Conservation (phyloP, 352 stramenopile species). For the Globisporangium parvum region DNA sequence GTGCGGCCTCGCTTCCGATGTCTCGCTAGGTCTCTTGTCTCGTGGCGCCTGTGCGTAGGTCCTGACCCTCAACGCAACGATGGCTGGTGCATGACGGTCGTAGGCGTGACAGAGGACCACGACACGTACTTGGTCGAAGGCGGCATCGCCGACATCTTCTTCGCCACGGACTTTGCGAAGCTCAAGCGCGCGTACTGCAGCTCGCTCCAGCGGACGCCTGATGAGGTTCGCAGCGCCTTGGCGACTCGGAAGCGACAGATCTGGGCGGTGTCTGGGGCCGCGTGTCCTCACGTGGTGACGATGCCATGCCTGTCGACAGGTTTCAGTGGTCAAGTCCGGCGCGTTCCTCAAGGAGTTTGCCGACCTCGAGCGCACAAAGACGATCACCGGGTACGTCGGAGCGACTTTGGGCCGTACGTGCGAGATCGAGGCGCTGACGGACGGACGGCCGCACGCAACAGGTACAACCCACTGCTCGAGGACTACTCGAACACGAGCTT, state of each 20-base stretch:
- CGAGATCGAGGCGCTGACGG: neutral
- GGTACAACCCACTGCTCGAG: slow-evolving; percentile 87
- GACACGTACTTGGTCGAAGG: slow-evolving; percentile 84
- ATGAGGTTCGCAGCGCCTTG: slow-evolving; percentile 17
- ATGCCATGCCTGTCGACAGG: slow-evolving; percentile 17
- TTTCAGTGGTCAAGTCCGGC: slow-evolving; percentile 80
- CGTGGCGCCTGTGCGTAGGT: neutral
- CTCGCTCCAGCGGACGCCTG: slow-evolving; percentile 38
- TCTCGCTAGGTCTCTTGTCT: too few relatives aligned
- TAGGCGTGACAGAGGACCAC: slow-evolving; percentile 75
- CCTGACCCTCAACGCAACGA: neutral
- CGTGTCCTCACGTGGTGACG: neutral
- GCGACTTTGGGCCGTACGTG: neutral
- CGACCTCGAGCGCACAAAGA: slow-evolving; percentile 71
- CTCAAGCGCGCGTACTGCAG: slow-evolving; percentile 81
- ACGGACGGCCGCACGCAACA: slow-evolving; percentile 10
- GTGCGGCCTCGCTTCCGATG: slow-evolving; percentile 20
- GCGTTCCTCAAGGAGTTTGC: slow-evolving; percentile 79
- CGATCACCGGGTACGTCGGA: slow-evolving; percentile 54
- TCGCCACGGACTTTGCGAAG: slow-evolving; percentile 81
- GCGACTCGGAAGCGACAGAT: too few relatives aligned
- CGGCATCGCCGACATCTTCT: slow-evolving; percentile 89
- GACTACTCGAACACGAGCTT: slow-evolving; percentile 90
- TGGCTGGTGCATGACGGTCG: neutral
- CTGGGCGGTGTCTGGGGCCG: too few relatives aligned